Base-by-base conservation (phyloP, 2,329 filamentous ascomycete genomes). In the Canariomyces notabilis region DNA sequence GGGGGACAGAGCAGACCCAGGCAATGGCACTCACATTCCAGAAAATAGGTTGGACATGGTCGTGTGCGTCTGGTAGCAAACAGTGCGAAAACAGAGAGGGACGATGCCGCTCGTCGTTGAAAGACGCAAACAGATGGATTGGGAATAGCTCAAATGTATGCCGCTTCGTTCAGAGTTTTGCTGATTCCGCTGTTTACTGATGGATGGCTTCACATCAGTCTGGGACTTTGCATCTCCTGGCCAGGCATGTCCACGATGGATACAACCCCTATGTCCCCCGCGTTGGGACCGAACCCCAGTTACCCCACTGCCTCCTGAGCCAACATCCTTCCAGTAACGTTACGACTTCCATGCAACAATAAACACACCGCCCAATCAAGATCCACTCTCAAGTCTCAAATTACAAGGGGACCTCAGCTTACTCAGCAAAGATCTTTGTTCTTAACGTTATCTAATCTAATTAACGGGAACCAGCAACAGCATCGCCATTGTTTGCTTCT, bases 1-100 rank as follows among this genome's bases (percentile, higher is more conserved):
- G 48, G 49, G 42, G 47, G 50, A 53, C 39, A 42, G 36, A 39
- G 42, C 19, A 50, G n/a, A 37, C 70, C 46, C 16, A 34, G 46
- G 26, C 26, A 36, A 40, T 39, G 50, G 46, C 52, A 77, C 76
- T 76, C 70, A 80, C 76, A 80, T 79, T 66, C 76, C 76, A 59
- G 76, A 79, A 63, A 80, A 79, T 58, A 80, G 67, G 67, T 78
- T 79, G 58, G 76, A 79, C 76, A 79, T 80, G 42, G 42, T 38
- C 48, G 33, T 21, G 32, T 32, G 32, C 38, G 14, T 32, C 19
- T 18, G 34, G n/a, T 26, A 41, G 35, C 19, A 36, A 34, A 34
- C 14, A 31, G 22, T 26, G 29, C 26, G 21, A 20, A 16, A 32
- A 21, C 12, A 29, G 21, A 14, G 40, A 26, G 22, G 19, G 18